phyloP scores from a whole-genome alignment of 352 stramenopile genomes.

The Globisporangium emineosum region DNA sequence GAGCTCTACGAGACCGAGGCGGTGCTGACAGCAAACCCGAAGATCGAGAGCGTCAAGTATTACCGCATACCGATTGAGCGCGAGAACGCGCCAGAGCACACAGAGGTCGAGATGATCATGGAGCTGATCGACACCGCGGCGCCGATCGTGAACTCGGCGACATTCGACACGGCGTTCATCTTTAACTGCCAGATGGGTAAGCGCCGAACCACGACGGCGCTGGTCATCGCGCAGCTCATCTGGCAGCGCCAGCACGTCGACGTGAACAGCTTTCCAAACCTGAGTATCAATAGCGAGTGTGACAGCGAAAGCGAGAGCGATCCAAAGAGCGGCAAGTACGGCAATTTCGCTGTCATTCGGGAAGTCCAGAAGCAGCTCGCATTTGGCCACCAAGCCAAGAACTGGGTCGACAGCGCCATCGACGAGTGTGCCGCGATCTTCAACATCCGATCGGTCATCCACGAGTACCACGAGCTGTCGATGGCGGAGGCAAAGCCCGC shows the following conservation, averaged over 20 bases:
- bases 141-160: slow-evolving; percentile 20
- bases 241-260: slow-evolving; percentile 40
- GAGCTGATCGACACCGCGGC: slow-evolving; percentile 42
- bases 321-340: slow-evolving; percentile 47
- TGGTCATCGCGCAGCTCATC: slow-evolving; percentile 68
- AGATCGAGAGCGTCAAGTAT: slow-evolving; percentile 58
- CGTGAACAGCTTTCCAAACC: slow-evolving; percentile 6
- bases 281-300: background rate
- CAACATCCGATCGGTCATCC: slow-evolving; percentile 80
- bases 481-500: slow-evolving; percentile 70
- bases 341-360: slow-evolving; percentile 69
- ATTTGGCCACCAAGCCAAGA: slow-evolving; percentile 55
- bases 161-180: slow-evolving; percentile 64
- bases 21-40: slow-evolving; percentile 26
- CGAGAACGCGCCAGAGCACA: slow-evolving; percentile 79
- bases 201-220: slow-evolving; percentile 72
- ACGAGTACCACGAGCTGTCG: slow-evolving; percentile 75
- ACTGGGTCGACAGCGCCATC: slow-evolving; percentile 73
- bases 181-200: slow-evolving; percentile 90
- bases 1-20: slow-evolving; percentile 59
- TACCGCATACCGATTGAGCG: slow-evolving; percentile 75
- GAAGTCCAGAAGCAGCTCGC: slow-evolving; percentile 56
- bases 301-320: background rate
- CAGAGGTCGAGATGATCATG: slow-evolving; percentile 65
- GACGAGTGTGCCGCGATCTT: slow-evolving; percentile 66